Evolutionary conservation across 2,329 filamentous ascomycete genomes (phyloP), one percentile per base, ranked within the genome.

Genomic region (Teratosphaeria epicoccoides): DNA sequence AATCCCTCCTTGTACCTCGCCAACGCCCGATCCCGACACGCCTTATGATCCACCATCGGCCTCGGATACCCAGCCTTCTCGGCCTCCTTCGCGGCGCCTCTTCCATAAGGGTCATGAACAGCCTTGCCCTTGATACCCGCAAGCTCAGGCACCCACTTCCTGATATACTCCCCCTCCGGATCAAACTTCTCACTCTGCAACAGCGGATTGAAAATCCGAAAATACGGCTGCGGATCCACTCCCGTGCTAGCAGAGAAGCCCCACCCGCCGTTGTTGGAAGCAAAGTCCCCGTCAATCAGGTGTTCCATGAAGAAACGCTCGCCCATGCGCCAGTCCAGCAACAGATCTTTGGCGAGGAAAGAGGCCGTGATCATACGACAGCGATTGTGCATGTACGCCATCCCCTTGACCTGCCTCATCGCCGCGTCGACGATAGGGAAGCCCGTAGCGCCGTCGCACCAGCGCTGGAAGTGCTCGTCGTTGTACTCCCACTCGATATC

Each of bases 101-200:
- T 76, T 2, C 73, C 78, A 66, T 90, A 91, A 0, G 89, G 89
- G 57, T 90, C 88, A 66, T 95, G 88, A 3, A 95, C 80, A 7
- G 82, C 85, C 56, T 82, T 83, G 0, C 80, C 83, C 60, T 78
- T 65, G 2, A 91, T 68, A 0, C 68, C 76, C 24, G 70, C 74
- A 54, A 95, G 70, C 70, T 95, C 89, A 0, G 83, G 83, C 7
- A 95, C 75, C 88, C 88, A 95, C 53, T 80, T 81, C 33, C 85
- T 77, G 51, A 95, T 94, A 65, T 91, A 95, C 14, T 81, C 80
- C 0, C 88, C 90, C 0, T 84, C 74, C 0, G 78, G 73, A 64
- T 95, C 89, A 60, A 94, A 95, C 68, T 85, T 90, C 74, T 93
- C 87, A 59, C 85, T 88, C 72, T 95, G 89, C 17, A 87, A 70